Percentiles rank a stretch among this genome's conserved stretches.
Evolutionary conservation across 345 rosid species (phyloP).

Genomic region (Syzygium aqueum): DNA sequence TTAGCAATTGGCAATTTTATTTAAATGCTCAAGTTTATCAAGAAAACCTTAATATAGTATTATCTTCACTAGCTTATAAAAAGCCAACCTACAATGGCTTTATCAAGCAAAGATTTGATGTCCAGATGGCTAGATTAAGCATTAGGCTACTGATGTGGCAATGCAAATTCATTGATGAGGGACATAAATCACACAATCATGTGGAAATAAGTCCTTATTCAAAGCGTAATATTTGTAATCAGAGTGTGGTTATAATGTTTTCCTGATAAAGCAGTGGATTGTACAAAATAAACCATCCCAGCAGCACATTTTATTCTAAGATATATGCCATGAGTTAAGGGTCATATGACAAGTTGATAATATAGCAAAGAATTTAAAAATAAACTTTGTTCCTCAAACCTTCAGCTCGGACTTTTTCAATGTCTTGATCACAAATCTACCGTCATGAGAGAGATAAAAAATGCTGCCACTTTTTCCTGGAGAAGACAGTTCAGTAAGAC

Average conservation of each 20-base stretch:
- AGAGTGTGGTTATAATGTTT: not conserved
- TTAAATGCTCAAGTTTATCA: too few relatives aligned
- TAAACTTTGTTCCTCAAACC: conserved; percentile 34
- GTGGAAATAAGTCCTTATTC: not conserved
- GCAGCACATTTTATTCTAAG: not conserved
- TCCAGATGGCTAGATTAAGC: not conserved
- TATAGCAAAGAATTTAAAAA: not conserved
- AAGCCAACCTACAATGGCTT: not conserved
- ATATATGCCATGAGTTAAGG: not conserved
- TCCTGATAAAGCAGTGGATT: not conserved
- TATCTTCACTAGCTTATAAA: not conserved
- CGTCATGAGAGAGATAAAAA: conserved; percentile 83
- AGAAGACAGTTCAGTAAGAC: conserved; percentile 72
- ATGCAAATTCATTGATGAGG: not conserved
- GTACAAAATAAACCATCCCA: not conserved
- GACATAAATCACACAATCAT: not conserved
- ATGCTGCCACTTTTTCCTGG: conserved; percentile 98
- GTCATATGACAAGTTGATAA: not conserved
- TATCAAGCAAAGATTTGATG: not conserved
- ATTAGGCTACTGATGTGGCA: not conserved
- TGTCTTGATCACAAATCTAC: conserved; percentile 92
- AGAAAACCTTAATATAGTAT: too few relatives aligned
- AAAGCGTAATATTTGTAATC: not conserved
- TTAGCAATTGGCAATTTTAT: not conserved
- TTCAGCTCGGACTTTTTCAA: conserved; percentile 70